These are phyloP conservation scores for Bolboschoenoplectus hybrid DNA, from an alignment of 202 grass and related monocot genomes.

Conservation along the genomic window DNA sequence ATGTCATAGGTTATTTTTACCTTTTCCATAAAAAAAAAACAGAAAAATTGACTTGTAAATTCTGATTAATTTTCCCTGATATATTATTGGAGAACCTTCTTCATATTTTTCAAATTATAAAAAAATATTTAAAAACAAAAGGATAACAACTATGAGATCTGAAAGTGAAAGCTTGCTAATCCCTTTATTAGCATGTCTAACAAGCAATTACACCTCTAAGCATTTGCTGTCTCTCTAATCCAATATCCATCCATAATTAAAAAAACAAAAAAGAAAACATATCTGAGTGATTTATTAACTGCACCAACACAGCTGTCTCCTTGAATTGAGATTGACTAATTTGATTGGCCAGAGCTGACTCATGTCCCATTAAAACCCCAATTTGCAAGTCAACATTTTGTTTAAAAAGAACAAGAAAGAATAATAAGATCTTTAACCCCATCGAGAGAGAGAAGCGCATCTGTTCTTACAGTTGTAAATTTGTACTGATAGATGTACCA, in stretches of 20 bases:
- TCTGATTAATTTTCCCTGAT: too few relatives aligned
- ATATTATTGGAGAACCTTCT: background rate
- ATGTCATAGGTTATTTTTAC: too few relatives aligned
- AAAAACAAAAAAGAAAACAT: background rate
- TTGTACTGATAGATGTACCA: too few relatives aligned
- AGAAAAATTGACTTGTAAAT: background rate
- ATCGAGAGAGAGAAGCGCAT: too few relatives aligned
- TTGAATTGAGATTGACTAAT: background rate
- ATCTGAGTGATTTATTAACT: constrained; percentile 11
- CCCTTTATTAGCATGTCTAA: background rate
- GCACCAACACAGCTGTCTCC: constrained; percentile 16
- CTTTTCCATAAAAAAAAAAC: too few relatives aligned
- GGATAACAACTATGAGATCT: background rate
- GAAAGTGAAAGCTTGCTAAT: constrained; percentile 21
- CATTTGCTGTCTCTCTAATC: constrained; percentile 23
- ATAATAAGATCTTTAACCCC: too few relatives aligned
- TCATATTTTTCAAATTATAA: background rate
- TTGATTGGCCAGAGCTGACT: constrained; percentile 11
- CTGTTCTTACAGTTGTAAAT: too few relatives aligned
- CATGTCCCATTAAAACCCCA: background rate
- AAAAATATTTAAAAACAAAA: background rate
- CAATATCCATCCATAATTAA: background rate
- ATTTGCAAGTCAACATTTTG: constrained; percentile 5
- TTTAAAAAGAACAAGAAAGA: too few relatives aligned
- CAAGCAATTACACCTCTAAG: constrained; percentile 18